These are phyloP conservation scores for Microdochium paspali DNA, from an alignment of 2,329 filamentous ascomycete species.

Conservation along the genomic window DNA sequence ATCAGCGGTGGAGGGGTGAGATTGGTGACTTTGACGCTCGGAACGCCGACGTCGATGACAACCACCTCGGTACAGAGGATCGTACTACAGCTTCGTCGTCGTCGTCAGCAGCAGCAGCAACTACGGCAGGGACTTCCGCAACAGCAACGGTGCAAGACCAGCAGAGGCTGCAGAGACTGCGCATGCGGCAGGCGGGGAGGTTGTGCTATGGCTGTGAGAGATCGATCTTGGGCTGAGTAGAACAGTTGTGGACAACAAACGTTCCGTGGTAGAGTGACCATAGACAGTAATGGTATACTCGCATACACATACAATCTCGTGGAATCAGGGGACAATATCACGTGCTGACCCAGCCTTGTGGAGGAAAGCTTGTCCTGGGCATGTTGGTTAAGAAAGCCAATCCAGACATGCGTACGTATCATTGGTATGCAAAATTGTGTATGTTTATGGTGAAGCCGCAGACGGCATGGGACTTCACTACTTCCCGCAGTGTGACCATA, in stretches of 20 bases:
- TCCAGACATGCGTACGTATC: too few relatives aligned
- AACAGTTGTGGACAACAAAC: not conserved
- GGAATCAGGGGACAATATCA: too few relatives aligned
- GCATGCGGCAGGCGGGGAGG: conserved; percentile 18
- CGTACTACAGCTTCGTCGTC: not conserved
- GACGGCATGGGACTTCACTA: too few relatives aligned
- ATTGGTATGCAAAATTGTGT: too few relatives aligned
- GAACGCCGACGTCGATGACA: conserved; percentile 9
- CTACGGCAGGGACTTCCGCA: conserved; percentile 12
- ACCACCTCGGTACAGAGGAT: conserved; percentile 1
- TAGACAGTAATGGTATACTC: too few relatives aligned
- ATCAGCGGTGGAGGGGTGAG: conserved; percentile 54
- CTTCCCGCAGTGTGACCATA: too few relatives aligned
- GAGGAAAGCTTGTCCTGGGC: too few relatives aligned
- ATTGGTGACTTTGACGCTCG: conserved; percentile 34
- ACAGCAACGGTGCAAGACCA: conserved; percentile 6
- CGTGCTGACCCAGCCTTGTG: too few relatives aligned
- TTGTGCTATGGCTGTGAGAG: conserved; percentile 70
- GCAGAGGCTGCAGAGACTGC: conserved; percentile 10
- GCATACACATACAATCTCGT: too few relatives aligned
- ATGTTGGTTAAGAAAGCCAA: too few relatives aligned
- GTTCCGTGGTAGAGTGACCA: too few relatives aligned
- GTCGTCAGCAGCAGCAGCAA: conserved; percentile 1
- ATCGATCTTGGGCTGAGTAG: conserved; percentile 41
- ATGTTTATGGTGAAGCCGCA: too few relatives aligned